Base-by-base conservation (phyloP, 805 yeast genomes). In the Yarrowia deformans region DNA sequence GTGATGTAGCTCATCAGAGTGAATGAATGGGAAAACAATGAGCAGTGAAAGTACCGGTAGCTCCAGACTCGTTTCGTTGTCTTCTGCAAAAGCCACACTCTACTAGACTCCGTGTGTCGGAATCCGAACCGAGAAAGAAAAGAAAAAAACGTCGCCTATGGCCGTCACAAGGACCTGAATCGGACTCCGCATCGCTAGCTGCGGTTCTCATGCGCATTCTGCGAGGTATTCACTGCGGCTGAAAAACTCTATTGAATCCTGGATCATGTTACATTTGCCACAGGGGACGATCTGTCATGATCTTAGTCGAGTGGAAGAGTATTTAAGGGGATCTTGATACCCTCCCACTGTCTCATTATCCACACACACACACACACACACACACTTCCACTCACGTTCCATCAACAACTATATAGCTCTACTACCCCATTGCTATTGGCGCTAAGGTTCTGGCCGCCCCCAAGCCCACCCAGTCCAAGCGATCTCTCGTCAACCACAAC, bases 181-280 rank as follows among this genome's bases (percentile, higher is more conserved):
- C 60, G 60, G 45, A 39, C 45, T 54, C 60, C 45, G 60, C 32
- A 18, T 40, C 42, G 45, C 23, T 54, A 23, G 45, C 35, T 23
- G 60, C 60, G 1, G 23, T 19, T 52, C 13, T 12, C n/a, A 52
- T 19, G 58, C 58, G 12, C 8, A 16, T 35, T 52, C 18, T 12
- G 56, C 42, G 35, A 29, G 19, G 29, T 18, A n/a, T 52, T 35
- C 56, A n/a, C 55, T 50, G 10, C 60, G 45, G 60, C 60, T 39
- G 60, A 54, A 14, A 37, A 54, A 54, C 45, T 37, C 14, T 54
- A 34, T 54, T 14, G 12, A 14, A 18, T 16, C 37, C 35, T 52
- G 35, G 58, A 35, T 32, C 32, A n/a, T 10, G 42, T 23, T 54
- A 19, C 19, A 14, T 37, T 54, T 13, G 60, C 60, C 60, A 54